Evolutionary conservation across 2,329 filamentous ascomycete species (phyloP).

Genomic region (Cryphonectria naterciae): DNA sequence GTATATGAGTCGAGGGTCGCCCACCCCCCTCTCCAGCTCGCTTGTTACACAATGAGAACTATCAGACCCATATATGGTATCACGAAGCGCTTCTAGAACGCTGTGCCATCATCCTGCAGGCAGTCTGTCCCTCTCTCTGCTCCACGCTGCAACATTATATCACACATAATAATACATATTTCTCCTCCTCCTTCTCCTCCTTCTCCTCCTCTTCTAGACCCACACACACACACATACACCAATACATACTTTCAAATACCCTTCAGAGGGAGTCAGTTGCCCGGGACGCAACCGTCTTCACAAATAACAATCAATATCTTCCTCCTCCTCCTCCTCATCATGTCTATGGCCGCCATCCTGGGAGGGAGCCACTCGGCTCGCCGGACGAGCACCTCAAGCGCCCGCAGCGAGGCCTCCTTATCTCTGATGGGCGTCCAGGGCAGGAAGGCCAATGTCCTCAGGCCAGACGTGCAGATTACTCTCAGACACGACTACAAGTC

Average conservation of each 20-base stretch:
- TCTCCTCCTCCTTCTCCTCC: not conserved
- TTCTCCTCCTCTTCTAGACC: not conserved
- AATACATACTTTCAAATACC: too few relatives aligned
- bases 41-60: not conserved
- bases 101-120: not conserved
- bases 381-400: slow-evolving; percentile 25
- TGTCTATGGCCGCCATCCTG: slow-evolving; percentile 8
- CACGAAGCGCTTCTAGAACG: slow-evolving; percentile 6
- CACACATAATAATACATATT: not conserved
- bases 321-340: too few relatives aligned
- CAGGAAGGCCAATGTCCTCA: slow-evolving; percentile 32
- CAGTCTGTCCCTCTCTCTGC: not conserved
- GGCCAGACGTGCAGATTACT: slow-evolving; percentile 50
- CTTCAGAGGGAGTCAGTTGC: not conserved
- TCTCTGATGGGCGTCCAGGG: slow-evolving; percentile 24
- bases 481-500: slow-evolving; percentile 58
- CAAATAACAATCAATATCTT: too few relatives aligned
- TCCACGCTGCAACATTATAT: not conserved
- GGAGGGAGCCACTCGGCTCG: slow-evolving; percentile 8
- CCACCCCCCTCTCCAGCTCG: slow-evolving; percentile 1
- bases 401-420: slow-evolving; percentile 26
- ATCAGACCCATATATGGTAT: not conserved
- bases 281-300: not conserved
- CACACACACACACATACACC: not conserved
- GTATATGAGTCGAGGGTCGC: slow-evolving; percentile 18